Evolutionary conservation across 306 rosid species (phyloP), one percentile per base, ranked within the genome.

Genomic region (Hippophae tibetana): DNA sequence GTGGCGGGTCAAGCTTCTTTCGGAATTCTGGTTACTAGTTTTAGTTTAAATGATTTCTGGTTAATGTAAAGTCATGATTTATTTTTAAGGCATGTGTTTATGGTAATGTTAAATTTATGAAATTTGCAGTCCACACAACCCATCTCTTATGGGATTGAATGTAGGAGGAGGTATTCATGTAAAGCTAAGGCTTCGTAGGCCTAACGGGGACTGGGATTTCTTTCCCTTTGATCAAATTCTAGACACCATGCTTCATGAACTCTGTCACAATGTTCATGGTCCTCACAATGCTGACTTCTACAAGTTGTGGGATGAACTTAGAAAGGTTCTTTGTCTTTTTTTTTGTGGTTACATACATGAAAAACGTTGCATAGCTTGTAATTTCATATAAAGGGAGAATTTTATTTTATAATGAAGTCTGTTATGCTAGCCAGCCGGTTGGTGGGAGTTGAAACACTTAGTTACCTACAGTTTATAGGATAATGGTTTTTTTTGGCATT

Each of bases 211-310:
- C 42, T 63, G 10, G 57, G 89, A 89, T 26, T 89, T 86, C 63
- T 80, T 47, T 64, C 90, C 89, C 1, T 76, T 74, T 55, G 77
- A 92, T 75, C 77, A 83, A 76, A 85, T 92, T 65, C 74, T 92
- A 47, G 98, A 87, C 72, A 92, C 95, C 10, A 92, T 92, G 96
- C 93, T 92, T 64, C 98, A 92, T 13, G 98, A 92, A 79, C 98
- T 92, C 73, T 92, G 95, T 60, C 96, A 92, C 74, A 92, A 87
- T 62, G 76, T 46, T 50, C 84, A 83, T 61, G 83, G 89, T 56
- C 85, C 95, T 69, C 98, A 92, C 60, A 81, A 92, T 78, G 84
- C 81, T 51, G 80, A 3, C 77, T 92, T 87, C 86, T 85, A 87
- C 87, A 85, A 78, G 83, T 95, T 92, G 13, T 92, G 95, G 98